Conservation (phyloP, 768 basidiomycete genomes). For the Tubosaeta sp. region DNA sequence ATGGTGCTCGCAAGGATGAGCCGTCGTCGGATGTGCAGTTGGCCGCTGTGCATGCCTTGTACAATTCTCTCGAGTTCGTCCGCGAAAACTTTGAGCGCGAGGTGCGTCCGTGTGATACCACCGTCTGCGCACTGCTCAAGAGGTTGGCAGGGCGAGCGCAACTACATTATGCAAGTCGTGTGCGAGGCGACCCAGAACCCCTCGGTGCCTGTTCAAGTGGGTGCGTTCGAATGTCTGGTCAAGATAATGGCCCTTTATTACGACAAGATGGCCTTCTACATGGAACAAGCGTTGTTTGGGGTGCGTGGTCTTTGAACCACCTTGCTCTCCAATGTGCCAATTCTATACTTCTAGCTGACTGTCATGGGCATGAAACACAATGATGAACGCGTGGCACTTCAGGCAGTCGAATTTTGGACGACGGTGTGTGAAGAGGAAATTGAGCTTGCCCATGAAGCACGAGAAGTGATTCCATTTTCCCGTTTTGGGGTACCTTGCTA, state of each 20-base stretch:
- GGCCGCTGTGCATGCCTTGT: slow-evolving; percentile 88
- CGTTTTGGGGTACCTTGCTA: background rate
- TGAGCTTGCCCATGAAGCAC: slow-evolving; percentile 85
- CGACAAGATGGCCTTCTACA: slow-evolving; percentile 98
- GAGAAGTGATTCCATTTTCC: slow-evolving; percentile 57
- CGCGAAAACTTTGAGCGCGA: slow-evolving; percentile 98
- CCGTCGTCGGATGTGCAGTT: slow-evolving; percentile 85
- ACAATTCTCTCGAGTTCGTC: slow-evolving; percentile 95
- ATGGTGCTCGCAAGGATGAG: slow-evolving; percentile 96
- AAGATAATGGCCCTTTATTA: slow-evolving; percentile 98
- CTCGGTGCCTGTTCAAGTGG: slow-evolving; percentile 82
- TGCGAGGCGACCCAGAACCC: slow-evolving; percentile 95
- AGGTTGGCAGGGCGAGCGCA: slow-evolving; percentile 80
- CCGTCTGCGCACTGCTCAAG: slow-evolving; percentile 1
- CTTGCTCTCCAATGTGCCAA: slow-evolving; percentile 9
- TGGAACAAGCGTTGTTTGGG: slow-evolving; percentile 98
- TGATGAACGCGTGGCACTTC: slow-evolving; percentile 88
- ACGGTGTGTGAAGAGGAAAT: slow-evolving; percentile 98
- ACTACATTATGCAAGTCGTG: slow-evolving; percentile 99
- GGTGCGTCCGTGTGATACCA: slow-evolving; percentile 43
- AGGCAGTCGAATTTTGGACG: slow-evolving; percentile 99
- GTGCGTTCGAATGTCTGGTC: slow-evolving; percentile 92
- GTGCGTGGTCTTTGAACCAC: slow-evolving; percentile 44
- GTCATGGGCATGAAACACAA: slow-evolving; percentile 95
- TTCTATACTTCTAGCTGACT: slow-evolving; percentile 59